Evolutionary conservation across 23 red algal species (phyloP), one percentile per base, ranked within the genome.

Genomic region (Chondrus crispus): DNA sequence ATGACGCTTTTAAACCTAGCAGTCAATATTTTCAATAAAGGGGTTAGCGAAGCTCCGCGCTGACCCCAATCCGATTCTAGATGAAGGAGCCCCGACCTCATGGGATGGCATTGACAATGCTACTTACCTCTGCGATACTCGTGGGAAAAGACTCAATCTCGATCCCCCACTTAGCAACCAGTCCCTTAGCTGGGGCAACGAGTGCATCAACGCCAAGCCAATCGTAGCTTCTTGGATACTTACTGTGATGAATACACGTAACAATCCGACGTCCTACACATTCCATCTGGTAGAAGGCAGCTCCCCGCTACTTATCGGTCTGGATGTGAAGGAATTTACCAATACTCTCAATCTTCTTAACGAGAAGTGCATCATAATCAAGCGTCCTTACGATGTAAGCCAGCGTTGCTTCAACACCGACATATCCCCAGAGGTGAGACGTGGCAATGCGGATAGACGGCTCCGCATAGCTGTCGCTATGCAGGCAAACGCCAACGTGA

Each of bases 21-120:
- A n/a, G n/a, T n/a, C n/a, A n/a, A n/a, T 76, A 76, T 76, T 76
- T 76, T 76, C 71, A 38, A 20, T 76, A 76, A 76, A 76, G 71
- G 24, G 44, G 28, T 40, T 48, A 64, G 58, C 58, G 24, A 4
- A 19, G 58, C 39, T 76, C 37, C 83, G 40, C 26, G 12, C 40
- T 50, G 83, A 87, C 50, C 46, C 62, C 37, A 72, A 71, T 20
- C 83, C 2, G 14, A 74, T 87, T 64, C 8, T 87, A 43, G 83
- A 87, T 53, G 39, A 71, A 74, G 83, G 60, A 71, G 83, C 83
- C 4, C 36, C 62, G 22, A 71, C 11, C 32, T 50, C 83, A 3
- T 72, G 62, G 13, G 62, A 45, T 5, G 68, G 47, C 69, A 69
- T 87, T 18, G 68, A 72, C 12, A 50, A 87, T 28, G 41, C 60